Percentiles rank a stretch among this genome's conserved stretches.
These are phyloP conservation scores for Rhodotorula sp. DNA, from an alignment of 1,284 basidiomycete genomes.

Conservation along the genomic window DNA sequence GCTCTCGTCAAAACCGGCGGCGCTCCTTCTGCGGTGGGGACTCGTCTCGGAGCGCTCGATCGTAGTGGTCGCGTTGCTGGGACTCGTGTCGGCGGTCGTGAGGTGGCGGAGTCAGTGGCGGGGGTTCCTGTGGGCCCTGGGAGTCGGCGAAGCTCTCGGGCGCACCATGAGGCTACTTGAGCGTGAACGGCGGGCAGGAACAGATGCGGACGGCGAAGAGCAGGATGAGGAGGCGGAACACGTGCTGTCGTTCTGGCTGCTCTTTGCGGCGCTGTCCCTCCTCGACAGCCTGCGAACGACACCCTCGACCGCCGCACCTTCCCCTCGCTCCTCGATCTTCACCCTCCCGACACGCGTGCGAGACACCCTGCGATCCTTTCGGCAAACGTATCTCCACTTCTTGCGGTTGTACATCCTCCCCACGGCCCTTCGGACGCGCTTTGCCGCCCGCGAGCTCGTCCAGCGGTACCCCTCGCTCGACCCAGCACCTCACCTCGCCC, in stretches of 20 bases:
- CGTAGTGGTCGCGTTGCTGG: background rate
- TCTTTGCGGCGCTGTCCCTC: slow-evolving; percentile 21
- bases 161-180: slow-evolving; percentile 14
- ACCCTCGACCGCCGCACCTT: background rate
- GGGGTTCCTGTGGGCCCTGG: slow-evolving; percentile 5
- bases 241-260: slow-evolving; percentile 25
- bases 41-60: slow-evolving; percentile 11
- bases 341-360: background rate
- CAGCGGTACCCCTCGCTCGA: slow-evolving; percentile 10
- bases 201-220: background rate
- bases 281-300: slow-evolving; percentile 13
- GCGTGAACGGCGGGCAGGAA: background rate
- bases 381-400: slow-evolving; percentile 26
- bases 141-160: slow-evolving; percentile 18
- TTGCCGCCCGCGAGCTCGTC: slow-evolving; percentile 2
- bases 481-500: slow-evolving; percentile 1
- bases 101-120: slow-evolving; percentile 22
- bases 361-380: background rate
- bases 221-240: slow-evolving; percentile 13
- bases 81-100: background rate
- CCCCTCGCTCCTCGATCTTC: background rate
- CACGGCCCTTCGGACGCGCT: slow-evolving; percentile 8
- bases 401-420: slow-evolving; percentile 30
- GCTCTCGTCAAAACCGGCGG: slow-evolving; percentile 8
- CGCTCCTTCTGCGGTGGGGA: slow-evolving; percentile 7